Base-by-base conservation (phyloP, 2,329 filamentous ascomycete genomes). In the Ceratocystis smalleyi region DNA sequence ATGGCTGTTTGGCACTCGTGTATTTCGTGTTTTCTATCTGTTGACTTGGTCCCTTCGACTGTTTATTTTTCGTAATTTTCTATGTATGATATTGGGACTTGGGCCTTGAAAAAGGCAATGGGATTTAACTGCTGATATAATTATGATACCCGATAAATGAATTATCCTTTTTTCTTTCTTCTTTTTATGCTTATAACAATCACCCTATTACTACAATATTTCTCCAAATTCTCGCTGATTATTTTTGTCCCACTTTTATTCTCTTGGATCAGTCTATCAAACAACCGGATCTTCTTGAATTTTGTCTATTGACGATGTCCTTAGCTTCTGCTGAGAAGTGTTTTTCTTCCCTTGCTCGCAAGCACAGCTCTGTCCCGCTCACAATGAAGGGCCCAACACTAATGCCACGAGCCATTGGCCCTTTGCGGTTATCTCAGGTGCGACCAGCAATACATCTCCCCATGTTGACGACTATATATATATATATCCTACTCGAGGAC, bases 101-200 rank as follows among this genome's bases (percentile, higher is more conserved):
- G 45, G 51, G 22, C n/a, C 17, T 59, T 57, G 15, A 15, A 43
- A 32, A n/a, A 15, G 59, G 59, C 32, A 10, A 60, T 8, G 22
- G 30, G 6, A 22, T 35, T 60, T 64, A 47, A 32, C 43, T 54
- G 27, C n/a, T 43, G 32, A 24, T 64, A 62, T 64, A 62, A 43
- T 27, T 63, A 63, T 65, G 64, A 65, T 65, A 65, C 64, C 64
- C 59, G 59, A 43, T 65, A 54, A 65, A 55, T 65, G 43, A 61
- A 61, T 47, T 61, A 43, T 51, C 47, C 27, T 27, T 51, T 15
- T 24, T 51, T 40, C 12, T 40, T 27, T 27, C 27, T 7, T 47
- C 5, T 15, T 51, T 40, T 40, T 40, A 40, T 10, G 35, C 35
- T 40, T 40, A 24, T 27, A 51, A 27, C 47, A 12, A 35, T 57